phyloP scores from a whole-genome alignment of 2,329 filamentous ascomycete species.

The Fusarium acutatum region DNA sequence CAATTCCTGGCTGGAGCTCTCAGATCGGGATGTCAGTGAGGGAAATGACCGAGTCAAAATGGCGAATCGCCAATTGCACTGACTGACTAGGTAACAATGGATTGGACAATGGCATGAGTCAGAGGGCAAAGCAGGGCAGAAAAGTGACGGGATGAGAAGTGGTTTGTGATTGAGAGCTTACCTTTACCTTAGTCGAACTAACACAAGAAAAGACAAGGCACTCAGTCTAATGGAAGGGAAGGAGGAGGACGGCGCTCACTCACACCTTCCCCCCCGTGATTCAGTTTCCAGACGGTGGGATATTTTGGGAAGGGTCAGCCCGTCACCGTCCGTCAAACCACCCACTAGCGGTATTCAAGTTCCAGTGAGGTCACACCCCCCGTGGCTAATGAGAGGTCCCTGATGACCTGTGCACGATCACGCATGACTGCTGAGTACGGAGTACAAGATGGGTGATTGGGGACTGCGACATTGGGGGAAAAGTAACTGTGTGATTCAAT shows the following conservation, averaged over 20 bases:
- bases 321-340: slow-evolving; percentile 6
- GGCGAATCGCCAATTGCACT: slow-evolving; percentile 1
- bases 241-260: not conserved
- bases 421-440: slow-evolving; percentile 27
- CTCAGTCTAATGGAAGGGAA: slow-evolving; percentile 3
- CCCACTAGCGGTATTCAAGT: not conserved
- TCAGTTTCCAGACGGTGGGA: slow-evolving; percentile 30
- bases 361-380: slow-evolving; percentile 23
- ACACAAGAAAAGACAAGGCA: not conserved
- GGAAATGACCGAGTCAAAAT: not conserved
- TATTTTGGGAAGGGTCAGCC: slow-evolving; percentile 40
- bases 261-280: slow-evolving; percentile 9
- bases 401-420: slow-evolving; percentile 32
- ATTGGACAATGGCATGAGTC: slow-evolving; percentile 7
- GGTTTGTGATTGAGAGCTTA: slow-evolving; percentile 18
- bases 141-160: not conserved
- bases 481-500: not conserved
- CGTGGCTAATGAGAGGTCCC: slow-evolving; percentile 28
- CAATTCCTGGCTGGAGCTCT: slow-evolving; percentile 10
- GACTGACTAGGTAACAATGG: not conserved
- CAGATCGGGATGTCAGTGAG: not conserved
- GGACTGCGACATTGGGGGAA: not conserved
- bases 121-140: not conserved
- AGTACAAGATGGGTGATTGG: not conserved
- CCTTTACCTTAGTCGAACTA: not conserved